phyloP scores from a whole-genome alignment of 1,284 basidiomycete genomes.

The Tetrapyrgos nigripes region DNA sequence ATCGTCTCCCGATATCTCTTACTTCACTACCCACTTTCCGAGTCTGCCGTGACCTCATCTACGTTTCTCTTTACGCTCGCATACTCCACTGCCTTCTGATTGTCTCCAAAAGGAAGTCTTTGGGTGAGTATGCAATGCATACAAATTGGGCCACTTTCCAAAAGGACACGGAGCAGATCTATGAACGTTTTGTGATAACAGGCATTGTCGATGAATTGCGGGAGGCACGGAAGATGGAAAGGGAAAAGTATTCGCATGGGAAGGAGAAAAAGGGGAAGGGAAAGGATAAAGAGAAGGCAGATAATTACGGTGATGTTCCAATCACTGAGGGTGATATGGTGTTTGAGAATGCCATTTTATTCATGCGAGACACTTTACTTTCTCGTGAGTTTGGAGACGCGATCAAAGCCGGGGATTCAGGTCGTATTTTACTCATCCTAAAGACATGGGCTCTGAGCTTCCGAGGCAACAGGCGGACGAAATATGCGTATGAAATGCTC shows the following conservation, averaged over 20 bases:
- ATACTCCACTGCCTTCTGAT: conserved; percentile 39
- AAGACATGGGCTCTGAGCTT: conserved; percentile 39
- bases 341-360: conserved; percentile 40
- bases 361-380: conserved; percentile 40
- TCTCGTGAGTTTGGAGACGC: conserved; percentile 40
- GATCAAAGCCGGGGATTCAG: conserved; percentile 42
- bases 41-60: conserved; percentile 39
- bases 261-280: neutral
- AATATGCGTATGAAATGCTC: conserved; percentile 42
- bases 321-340: conserved; percentile 35
- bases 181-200: conserved; percentile 20
- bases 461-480: conserved; percentile 36
- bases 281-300: conserved; percentile 2
- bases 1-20: conserved; percentile 39
- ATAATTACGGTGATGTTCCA: neutral
- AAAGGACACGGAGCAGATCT: conserved; percentile 21
- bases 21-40: conserved; percentile 39
- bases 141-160: conserved; percentile 25
- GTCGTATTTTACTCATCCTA: conserved; percentile 34
- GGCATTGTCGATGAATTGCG: conserved; percentile 16
- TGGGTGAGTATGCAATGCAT: conserved; percentile 27
- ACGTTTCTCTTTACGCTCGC: conserved; percentile 39
- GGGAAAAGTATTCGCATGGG: too few relatives aligned
- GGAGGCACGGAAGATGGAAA: conserved; percentile 1
- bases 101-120: conserved; percentile 23